phyloP scores from a whole-genome alignment of 2,329 filamentous ascomycete genomes.

The Epicoccum nigrum region DNA sequence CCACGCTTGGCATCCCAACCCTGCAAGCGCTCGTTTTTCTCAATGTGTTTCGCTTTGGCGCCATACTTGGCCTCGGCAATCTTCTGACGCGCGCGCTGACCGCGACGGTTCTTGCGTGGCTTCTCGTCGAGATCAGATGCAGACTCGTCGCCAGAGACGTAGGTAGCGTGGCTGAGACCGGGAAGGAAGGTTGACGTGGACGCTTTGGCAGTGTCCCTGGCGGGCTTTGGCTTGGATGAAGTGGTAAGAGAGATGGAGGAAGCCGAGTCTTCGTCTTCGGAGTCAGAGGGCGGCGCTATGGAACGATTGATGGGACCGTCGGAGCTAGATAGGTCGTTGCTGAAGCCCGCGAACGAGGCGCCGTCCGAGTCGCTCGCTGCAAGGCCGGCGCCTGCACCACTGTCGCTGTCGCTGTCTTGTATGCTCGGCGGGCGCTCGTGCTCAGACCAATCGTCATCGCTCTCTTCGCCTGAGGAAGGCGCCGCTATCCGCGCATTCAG shows the following conservation, averaged over 20 bases:
- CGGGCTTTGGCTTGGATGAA: conserved; percentile 13
- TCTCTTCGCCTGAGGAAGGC: conserved; percentile 45
- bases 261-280: conserved; percentile 21
- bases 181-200: conserved; percentile 70
- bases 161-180: conserved; percentile 75
- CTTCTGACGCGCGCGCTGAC: conserved; percentile 77
- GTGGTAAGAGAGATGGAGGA: conserved; percentile 17
- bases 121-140: conserved; percentile 64
- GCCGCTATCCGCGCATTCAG: conserved; percentile 50
- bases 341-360: conserved; percentile 14
- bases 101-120: conserved; percentile 73
- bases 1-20: conserved; percentile 66
- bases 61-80: conserved; percentile 85
- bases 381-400: conserved; percentile 25
- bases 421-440: conserved; percentile 41
- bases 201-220: conserved; percentile 24
- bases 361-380: conserved; percentile 21
- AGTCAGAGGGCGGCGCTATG: conserved; percentile 24
- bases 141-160: conserved; percentile 77
- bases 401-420: conserved; percentile 33
- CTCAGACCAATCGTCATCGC: conserved; percentile 36
- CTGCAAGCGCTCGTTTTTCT: conserved; percentile 55
- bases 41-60: conserved; percentile 69
- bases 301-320: conserved; percentile 8
- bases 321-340: conserved; percentile 1